Conservation (phyloP, 106 monocot species). For the Agapanthus africanus region DNA sequence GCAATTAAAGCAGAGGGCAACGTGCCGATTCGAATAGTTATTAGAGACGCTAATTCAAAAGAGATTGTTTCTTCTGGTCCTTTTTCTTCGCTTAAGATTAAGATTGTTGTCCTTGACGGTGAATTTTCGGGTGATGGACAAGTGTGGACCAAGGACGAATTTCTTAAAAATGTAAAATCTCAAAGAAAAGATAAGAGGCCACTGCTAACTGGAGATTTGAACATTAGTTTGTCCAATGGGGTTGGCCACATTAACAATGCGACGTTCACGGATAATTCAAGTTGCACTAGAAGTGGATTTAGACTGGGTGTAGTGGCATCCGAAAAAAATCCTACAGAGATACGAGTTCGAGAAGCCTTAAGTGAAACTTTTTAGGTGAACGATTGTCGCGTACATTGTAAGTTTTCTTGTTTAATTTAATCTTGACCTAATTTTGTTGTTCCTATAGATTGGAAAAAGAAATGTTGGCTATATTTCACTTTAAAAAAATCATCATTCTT, state of each 20-base stretch:
- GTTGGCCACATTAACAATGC: not conserved
- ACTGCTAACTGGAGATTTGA: not conserved
- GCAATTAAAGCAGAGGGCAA: not conserved
- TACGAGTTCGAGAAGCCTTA: not conserved
- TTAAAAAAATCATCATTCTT: no score
- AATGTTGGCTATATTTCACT: no score
- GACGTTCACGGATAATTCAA: not conserved
- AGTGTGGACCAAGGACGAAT: not conserved
- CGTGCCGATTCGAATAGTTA: not conserved
- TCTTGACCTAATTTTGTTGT: no score
- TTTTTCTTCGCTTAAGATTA: not conserved
- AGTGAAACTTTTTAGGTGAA: not conserved
- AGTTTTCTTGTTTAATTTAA: no score
- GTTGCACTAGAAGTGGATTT: not conserved
- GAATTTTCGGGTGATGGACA: not conserved
- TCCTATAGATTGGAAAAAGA: no score
- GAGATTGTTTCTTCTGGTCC: not conserved
- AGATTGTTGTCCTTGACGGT: not conserved
- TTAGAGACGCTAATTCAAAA: not conserved
- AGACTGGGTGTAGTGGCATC: not conserved
- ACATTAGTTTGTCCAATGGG: not conserved
- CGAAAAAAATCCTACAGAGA: not conserved
- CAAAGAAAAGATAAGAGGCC: not conserved
- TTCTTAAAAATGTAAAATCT: not conserved
- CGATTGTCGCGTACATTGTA: not conserved